Base-by-base conservation (phyloP, 2,329 filamentous ascomycete species). In the Sporothrix schenckii region DNA sequence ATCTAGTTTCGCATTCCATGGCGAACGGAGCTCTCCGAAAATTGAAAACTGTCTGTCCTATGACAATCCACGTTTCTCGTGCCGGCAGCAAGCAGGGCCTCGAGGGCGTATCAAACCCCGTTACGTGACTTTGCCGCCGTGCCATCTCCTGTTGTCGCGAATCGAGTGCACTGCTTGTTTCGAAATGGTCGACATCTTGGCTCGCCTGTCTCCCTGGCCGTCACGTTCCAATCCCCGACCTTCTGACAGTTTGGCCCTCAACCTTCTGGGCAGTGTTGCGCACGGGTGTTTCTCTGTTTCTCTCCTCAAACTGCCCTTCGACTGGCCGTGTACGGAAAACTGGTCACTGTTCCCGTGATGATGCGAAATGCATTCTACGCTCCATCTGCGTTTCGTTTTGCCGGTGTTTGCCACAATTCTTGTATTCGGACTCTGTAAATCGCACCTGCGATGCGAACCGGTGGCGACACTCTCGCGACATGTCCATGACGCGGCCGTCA, bases 111-210 rank as follows among this genome's bases (percentile, higher is more conserved):
- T 34, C 34, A 34, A 34, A 34, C 34, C 34, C 34, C 34, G 34
- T 34, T 9, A 9, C 6, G 34, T 34, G 6, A 1, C 6, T 14
- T 39, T 39, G 30, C 1, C 30, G 19, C 56, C 56, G 19, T 41
- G 4, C 39, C 24, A 16, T 11, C n/a, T 21, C 56, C 34, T 44
- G 56, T 7, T 5, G 19, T n/a, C 21, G 34, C n/a, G 56, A 61
- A 44, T 61, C 56, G 56, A 7, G 56, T 39, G 39, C 56, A 30
- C 56, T 61, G 56, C 44, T 61, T 61, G 56, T 61, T 61, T 61
- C 56, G 34, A 61, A 44, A 24, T 61, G 34, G 34, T 34, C 34
- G 34, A 34, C 6, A 5, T 34, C 34, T 34, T 34, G 34, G 34
- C 34, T 7, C 5, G 34, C 34, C 34, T 34, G 34, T 34, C 6